Percentiles rank a stretch among this genome's conserved stretches.
Conservation (phyloP, 306 rosid species). For the Rosa rugosa region DNA sequence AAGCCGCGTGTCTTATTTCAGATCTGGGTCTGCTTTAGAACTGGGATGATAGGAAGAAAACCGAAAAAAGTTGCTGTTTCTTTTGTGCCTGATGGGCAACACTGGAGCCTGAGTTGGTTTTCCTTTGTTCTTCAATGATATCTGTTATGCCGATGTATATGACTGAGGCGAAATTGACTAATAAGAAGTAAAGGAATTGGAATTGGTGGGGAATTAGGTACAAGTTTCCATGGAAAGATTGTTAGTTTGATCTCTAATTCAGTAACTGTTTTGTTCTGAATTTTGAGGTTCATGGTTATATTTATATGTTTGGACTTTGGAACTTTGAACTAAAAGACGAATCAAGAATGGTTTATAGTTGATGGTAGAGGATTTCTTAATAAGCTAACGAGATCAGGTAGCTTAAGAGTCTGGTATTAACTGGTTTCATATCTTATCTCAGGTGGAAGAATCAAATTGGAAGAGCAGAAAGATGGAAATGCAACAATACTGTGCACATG, state of each 20-base stretch:
- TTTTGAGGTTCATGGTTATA: background rate
- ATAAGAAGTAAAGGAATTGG: background rate
- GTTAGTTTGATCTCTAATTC: background rate
- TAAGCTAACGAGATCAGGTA: background rate
- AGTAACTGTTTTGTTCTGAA: background rate
- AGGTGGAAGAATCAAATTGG: slow-evolving; percentile 17
- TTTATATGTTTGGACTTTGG: background rate
- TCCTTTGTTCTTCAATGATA: background rate
- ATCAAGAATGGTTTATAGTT: background rate
- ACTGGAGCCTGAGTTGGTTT: background rate
- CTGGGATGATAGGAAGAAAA: background rate
- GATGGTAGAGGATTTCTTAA: background rate
- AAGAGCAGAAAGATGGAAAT: slow-evolving; percentile 52
- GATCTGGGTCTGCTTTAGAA: background rate
- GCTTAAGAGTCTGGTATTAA: background rate
- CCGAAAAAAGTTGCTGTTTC: background rate
- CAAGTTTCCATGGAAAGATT: background rate
- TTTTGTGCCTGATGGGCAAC: background rate
- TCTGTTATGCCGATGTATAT: background rate
- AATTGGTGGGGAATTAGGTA: background rate
- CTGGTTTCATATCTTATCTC: slow-evolving; percentile 28
- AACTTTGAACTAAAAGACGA: no score
- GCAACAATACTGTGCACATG: slow-evolving; percentile 48
- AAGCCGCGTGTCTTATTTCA: background rate
- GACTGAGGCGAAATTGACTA: background rate